Evolutionary conservation across 169 alveolate genomes (phyloP).

Genomic region (Plasmodium knowlesi): DNA sequence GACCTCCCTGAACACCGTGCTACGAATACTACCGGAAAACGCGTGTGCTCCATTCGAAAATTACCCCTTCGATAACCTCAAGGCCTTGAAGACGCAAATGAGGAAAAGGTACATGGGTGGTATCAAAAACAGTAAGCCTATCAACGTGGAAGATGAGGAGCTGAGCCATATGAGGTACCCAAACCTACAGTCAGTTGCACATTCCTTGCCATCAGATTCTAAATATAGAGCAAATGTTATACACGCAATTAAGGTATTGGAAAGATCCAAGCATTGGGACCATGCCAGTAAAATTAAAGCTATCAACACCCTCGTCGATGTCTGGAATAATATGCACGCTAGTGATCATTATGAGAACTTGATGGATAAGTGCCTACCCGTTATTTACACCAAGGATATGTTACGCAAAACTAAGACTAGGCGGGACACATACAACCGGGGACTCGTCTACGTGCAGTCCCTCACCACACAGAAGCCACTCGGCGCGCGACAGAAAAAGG

Average conservation of each 20-base stretch:
- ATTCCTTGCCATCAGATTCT: conserved; percentile 84
- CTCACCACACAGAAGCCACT: conserved; percentile 76
- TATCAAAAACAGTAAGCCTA: conserved; percentile 55
- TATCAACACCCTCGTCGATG: conserved; percentile 81
- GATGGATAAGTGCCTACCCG: conserved; percentile 78
- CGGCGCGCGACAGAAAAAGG: conserved; percentile 23
- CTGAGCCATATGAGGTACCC: conserved; percentile 74
- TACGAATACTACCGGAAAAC: conserved; percentile 52
- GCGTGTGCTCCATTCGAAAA: conserved; percentile 7
- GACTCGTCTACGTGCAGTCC: conserved; percentile 80
- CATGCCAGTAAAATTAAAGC: conserved; percentile 85
- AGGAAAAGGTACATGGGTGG: conserved; percentile 55
- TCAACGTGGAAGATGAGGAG: conserved; percentile 60
- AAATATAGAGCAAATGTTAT: conserved; percentile 83
- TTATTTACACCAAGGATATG: conserved; percentile 67
- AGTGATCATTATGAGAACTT: conserved; percentile 77
- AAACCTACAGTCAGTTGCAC: conserved; percentile 85
- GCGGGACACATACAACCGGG: conserved; percentile 80
- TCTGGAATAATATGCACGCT: conserved; percentile 82
- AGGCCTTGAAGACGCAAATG: conserved; percentile 45
- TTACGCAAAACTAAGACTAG: conserved; percentile 78
- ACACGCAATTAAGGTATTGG: conserved; percentile 83
- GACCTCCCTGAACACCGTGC: neutral
- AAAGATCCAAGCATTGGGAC: conserved; percentile 85
- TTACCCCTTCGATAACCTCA: conserved; percentile 58